Evolutionary conservation across 805 yeast genomes (phyloP), one percentile per base, ranked within the genome.

Genomic region (Lachancea nothofagi): DNA sequence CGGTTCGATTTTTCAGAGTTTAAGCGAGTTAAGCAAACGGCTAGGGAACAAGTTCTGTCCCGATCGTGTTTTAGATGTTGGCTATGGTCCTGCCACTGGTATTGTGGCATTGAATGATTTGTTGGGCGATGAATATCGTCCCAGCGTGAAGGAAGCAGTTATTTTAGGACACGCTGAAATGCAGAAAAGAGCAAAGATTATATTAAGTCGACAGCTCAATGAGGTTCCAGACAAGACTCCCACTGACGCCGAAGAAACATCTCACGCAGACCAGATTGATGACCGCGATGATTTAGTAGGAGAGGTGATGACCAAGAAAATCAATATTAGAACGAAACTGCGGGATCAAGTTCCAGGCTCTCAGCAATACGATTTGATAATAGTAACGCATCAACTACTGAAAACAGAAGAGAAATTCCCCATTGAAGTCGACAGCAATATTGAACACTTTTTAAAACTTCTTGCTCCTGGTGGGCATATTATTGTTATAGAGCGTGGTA

Each of bases 41-140:
- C 58, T 71, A 15, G 82, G 79, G 0, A 65, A 64, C 0, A 53
- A 55, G 34, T 84, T 87, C 65, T 59, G 59, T 17, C 97, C 97
- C 0, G 54, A 71, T 21, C 66, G 75, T 4, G 75, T 93, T 0
- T 66, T 93, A 36, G 94, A 86, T 53, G 75, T 86, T 10, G 90
- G 96, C 0, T 79, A 72, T 55, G 97, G 98, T 0, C 97, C 98
- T 1, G 90, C 87, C 2, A 81, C 94, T 0, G 97, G 97, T 2
- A 78, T 93, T 68, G 64, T 89, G 12, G 97, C 95, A 0, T 66
- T 88, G 38, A 86, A 89, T 54, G 96, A 88, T 52, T 51, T 89
- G 1, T 76, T 86, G 78, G 88, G 84, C 0, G 71, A 71, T 2
- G 71, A 71, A 0, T 83, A 74, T 64, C 57, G 62, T 14, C 87